Evolutionary conservation across 768 basidiomycete species (phyloP).

Genomic region (Coprinellus micaceus): DNA sequence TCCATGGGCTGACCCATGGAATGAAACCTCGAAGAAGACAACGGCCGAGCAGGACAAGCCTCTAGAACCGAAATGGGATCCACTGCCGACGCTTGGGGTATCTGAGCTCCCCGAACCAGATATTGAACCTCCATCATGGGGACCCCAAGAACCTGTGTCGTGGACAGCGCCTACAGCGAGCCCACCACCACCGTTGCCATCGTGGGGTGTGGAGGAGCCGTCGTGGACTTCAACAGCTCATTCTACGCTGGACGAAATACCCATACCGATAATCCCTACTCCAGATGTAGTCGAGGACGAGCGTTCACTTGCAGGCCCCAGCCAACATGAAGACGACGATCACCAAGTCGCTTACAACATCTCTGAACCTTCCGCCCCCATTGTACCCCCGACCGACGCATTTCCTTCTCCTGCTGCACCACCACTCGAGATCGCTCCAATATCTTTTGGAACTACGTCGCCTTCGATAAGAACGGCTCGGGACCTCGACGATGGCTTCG

Average conservation of each 20-base stretch:
- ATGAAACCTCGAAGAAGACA: slow-evolving; percentile 27
- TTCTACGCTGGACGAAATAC: background rate
- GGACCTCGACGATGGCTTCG: slow-evolving; percentile 47
- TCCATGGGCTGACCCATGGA: slow-evolving; percentile 74
- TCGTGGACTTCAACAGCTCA: background rate
- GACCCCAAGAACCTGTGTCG: background rate
- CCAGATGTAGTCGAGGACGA: background rate
- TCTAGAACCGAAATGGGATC: background rate
- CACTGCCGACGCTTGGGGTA: background rate
- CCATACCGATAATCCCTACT: background rate
- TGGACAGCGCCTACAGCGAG: background rate
- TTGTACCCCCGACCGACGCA: background rate
- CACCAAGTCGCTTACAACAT: background rate
- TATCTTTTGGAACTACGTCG: background rate
- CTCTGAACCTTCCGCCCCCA: background rate
- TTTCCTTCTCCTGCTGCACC: background rate
- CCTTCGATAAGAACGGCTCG: background rate
- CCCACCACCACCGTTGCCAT: background rate
- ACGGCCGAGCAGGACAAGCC: background rate
- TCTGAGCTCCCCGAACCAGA: slow-evolving; percentile 7
- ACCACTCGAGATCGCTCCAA: background rate
- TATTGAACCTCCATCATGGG: slow-evolving; percentile 10
- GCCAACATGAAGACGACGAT: too few species aligned
- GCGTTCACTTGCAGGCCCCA: background rate
- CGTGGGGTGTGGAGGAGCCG: background rate